Percentiles rank a stretch among this genome's conserved stretches.
Conservation (phyloP, 1,284 basidiomycete genomes). For the Sutorius eximius region DNA sequence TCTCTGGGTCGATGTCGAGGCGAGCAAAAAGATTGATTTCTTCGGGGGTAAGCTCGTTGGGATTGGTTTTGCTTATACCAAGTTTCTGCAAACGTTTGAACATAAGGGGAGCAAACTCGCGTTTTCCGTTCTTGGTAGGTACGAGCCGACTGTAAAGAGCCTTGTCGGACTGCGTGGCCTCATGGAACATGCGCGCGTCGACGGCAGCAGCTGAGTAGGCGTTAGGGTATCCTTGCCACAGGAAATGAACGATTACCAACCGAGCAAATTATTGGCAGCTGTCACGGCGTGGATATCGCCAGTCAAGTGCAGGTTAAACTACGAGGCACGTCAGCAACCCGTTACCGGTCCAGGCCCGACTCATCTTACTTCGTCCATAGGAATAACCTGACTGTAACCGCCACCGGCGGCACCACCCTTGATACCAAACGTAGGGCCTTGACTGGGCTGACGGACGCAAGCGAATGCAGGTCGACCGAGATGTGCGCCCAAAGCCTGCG, state of each 20-base stretch:
- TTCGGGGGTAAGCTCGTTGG: slow-evolving; percentile 89
- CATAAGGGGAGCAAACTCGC: slow-evolving; percentile 96
- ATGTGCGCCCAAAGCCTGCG: slow-evolving; percentile 95
- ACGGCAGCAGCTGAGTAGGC: slow-evolving; percentile 78
- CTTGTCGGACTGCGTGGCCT: slow-evolving; percentile 95
- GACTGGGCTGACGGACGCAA: slow-evolving; percentile 98
- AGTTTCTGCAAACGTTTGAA: slow-evolving; percentile 93
- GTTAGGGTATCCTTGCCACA: slow-evolving; percentile 8
- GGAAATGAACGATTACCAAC: slow-evolving; percentile 38
- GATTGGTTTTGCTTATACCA: slow-evolving; percentile 93
- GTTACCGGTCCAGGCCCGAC: neutral
- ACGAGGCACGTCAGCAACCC: slow-evolving; percentile 9
- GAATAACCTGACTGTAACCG: slow-evolving; percentile 98
- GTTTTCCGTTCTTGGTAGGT: slow-evolving; percentile 91
- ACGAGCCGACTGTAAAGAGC: slow-evolving; percentile 91
- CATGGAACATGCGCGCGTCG: slow-evolving; percentile 98
- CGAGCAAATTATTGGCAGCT: slow-evolving; percentile 95
- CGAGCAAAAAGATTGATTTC: slow-evolving; percentile 90
- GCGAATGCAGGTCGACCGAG: slow-evolving; percentile 92
- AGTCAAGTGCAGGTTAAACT: slow-evolving; percentile 95
- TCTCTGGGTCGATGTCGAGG: slow-evolving; percentile 88
- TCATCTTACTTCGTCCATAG: slow-evolving; percentile 90
- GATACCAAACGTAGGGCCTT: slow-evolving; percentile 99
- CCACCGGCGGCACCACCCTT: slow-evolving; percentile 99
- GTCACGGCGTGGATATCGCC: slow-evolving; percentile 98